A percentile compares a stretch with the other conserved stretches of the same genome.
phyloP scores from a whole-genome alignment of 352 stramenopile genomes.

The Globisporangium heterothallicum region DNA sequence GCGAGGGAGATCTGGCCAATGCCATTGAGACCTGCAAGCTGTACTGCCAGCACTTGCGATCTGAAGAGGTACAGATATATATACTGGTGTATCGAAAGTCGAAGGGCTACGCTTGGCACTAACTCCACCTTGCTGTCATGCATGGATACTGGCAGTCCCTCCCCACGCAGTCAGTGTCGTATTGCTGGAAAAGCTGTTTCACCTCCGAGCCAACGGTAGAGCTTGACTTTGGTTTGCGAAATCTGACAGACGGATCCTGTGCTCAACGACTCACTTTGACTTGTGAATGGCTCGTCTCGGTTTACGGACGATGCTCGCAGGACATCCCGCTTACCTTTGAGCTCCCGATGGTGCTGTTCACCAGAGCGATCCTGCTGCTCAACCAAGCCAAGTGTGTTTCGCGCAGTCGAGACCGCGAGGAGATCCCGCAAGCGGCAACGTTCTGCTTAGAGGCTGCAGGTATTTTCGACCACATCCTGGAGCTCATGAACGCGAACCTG shows the following conservation, averaged over 20 bases:
- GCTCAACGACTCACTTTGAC: not conserved
- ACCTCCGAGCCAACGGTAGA: conserved; percentile 12
- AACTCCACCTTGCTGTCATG: no score
- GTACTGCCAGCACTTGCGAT: conserved; percentile 7
- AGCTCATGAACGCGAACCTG: conserved; percentile 13
- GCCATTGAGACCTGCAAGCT: conserved; percentile 8
- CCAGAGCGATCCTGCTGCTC: conserved; percentile 22
- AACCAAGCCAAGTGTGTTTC: conserved; percentile 17
- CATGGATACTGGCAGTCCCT: conserved; percentile 1
- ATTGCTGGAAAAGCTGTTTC: conserved; percentile 16
- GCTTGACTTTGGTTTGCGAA: no score
- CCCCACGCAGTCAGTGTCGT: not conserved
- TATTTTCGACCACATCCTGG: conserved; percentile 14
- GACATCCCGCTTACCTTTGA: conserved; percentile 27
- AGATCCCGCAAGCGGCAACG: not conserved
- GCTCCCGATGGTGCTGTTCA: conserved; percentile 28
- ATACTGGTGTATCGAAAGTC: no score
- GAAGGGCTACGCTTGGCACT: no score
- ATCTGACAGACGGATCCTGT: no score
- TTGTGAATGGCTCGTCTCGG: not conserved
- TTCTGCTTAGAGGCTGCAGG: conserved; percentile 18
- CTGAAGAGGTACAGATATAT: not conserved
- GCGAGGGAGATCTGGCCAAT: conserved; percentile 11
- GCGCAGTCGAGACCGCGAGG: conserved; percentile 1
- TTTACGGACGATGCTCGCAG: conserved; percentile 4